Conservation (phyloP, 2,329 filamentous ascomycete species). For the Fusarium citri region DNA sequence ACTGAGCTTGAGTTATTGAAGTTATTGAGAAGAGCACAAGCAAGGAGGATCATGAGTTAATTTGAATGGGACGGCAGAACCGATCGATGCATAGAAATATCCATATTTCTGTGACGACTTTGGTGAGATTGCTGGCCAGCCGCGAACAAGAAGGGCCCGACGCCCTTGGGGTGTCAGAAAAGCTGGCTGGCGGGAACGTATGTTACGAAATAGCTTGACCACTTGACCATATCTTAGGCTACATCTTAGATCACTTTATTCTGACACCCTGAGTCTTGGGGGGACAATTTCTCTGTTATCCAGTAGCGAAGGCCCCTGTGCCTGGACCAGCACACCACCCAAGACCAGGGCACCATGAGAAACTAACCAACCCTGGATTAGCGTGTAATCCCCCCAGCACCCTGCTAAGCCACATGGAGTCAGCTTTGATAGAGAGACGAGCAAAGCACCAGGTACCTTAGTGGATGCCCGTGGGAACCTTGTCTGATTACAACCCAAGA, state of each 20-base stretch:
- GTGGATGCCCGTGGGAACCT: slow-evolving; percentile 3
- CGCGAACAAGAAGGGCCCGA: slow-evolving; percentile 2
- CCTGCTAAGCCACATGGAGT: slow-evolving; percentile 38
- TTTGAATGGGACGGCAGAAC: slow-evolving; percentile 1
- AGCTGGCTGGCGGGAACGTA: neutral
- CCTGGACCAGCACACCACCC: slow-evolving; percentile 33
- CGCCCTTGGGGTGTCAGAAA: too few relatives aligned
- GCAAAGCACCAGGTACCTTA: slow-evolving; percentile 18
- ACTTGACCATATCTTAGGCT: too few relatives aligned
- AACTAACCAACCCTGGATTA: slow-evolving; percentile 33
- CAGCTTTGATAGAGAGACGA: slow-evolving; percentile 34
- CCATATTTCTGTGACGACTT: slow-evolving; percentile 4
- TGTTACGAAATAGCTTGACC: too few relatives aligned
- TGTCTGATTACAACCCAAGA: slow-evolving; percentile 33
- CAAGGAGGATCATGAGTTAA: neutral
- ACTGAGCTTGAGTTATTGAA: neutral
- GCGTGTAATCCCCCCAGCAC: slow-evolving; percentile 23
- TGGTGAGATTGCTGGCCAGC: slow-evolving; percentile 7
- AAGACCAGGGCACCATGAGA: neutral
- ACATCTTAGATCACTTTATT: too few relatives aligned
- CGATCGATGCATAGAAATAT: slow-evolving; percentile 3
- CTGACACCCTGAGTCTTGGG: too few relatives aligned
- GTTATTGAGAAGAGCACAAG: neutral
- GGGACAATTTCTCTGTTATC: too few relatives aligned
- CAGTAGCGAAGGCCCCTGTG: slow-evolving; percentile 18